phyloP scores from a whole-genome alignment of 768 basidiomycete genomes.

The Rhodotorula paludigena region DNA sequence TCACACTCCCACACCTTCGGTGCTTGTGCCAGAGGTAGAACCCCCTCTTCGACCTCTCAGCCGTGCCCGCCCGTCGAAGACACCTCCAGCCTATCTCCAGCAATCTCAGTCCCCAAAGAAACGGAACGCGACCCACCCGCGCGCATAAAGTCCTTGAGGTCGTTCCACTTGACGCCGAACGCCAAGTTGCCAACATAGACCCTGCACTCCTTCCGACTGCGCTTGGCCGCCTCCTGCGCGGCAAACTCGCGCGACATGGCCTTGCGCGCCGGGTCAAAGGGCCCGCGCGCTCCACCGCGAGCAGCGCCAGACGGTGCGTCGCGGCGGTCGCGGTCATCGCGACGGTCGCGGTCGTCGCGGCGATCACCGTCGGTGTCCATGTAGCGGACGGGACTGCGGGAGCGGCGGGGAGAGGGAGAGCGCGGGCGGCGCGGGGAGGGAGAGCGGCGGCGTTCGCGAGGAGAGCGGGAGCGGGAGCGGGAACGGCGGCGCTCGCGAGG shows the following conservation, averaged over 20 bases:
- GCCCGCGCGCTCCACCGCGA: neutral
- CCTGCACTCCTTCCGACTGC: slow-evolving; percentile 94
- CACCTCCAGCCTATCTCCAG: neutral
- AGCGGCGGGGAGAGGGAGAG: slow-evolving; percentile 36
- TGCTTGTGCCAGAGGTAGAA: no score
- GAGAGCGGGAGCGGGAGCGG: slow-evolving; percentile 38
- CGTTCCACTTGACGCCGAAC: slow-evolving; percentile 97
- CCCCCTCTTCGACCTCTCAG: neutral
- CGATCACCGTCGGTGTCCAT: slow-evolving; percentile 41
- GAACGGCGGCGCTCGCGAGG: slow-evolving; percentile 51
- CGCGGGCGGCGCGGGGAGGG: slow-evolving; percentile 57
- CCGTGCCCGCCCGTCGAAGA: slow-evolving; percentile 26
- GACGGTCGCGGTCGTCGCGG: slow-evolving; percentile 45
- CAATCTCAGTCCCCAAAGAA: slow-evolving; percentile 43
- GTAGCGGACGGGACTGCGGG: slow-evolving; percentile 50
- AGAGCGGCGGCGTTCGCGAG: slow-evolving; percentile 49
- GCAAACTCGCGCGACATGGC: slow-evolving; percentile 59
- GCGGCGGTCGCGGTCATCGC: slow-evolving; percentile 57
- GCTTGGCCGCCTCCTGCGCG: slow-evolving; percentile 88
- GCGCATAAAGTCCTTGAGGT: slow-evolving; percentile 99
- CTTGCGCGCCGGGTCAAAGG: slow-evolving; percentile 31
- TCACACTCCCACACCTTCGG: slow-evolving; percentile 15
- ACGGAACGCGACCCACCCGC: slow-evolving; percentile 83
- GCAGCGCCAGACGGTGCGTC: slow-evolving; percentile 57
- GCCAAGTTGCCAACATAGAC: slow-evolving; percentile 98